phyloP scores from a whole-genome alignment of 345 rosid species.

The Corchorus olitorius region DNA sequence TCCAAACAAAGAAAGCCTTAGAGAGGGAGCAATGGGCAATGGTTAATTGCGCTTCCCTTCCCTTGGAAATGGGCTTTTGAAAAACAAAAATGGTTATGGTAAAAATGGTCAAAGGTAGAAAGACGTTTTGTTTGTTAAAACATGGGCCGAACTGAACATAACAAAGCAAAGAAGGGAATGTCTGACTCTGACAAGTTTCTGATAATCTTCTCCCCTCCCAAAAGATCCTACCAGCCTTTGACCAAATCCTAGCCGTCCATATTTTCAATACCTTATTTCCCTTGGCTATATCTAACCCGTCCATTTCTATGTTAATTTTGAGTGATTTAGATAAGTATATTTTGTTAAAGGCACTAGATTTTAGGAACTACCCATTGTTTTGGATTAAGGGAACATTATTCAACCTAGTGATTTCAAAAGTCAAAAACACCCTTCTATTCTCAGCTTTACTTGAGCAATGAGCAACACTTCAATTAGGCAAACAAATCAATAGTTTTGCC shows the following conservation, averaged over 20 bases:
- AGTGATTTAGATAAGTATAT: not conserved
- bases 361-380: constrained; percentile 19
- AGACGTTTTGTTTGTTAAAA: constrained; percentile 10
- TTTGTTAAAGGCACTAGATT: constrained; percentile 15
- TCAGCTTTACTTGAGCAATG: no score
- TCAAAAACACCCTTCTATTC: constrained; percentile 12
- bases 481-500: no score
- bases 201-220: constrained; percentile 3
- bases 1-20: no score
- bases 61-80: no score
- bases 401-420: not conserved
- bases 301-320: not conserved
- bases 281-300: not conserved
- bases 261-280: not conserved
- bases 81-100: not conserved
- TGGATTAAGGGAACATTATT: constrained; percentile 17
- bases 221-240: constrained; percentile 44
- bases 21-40: no score
- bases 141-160: constrained; percentile 2
- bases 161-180: constrained; percentile 34
- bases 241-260: constrained; percentile 61
- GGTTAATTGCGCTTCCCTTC: no score
- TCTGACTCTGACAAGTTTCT: constrained; percentile 38
- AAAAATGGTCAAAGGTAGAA: constrained; percentile 26
- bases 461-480: no score